Evolutionary conservation across 805 yeast genomes (phyloP), one percentile per base, ranked within the genome.

Genomic region (Lipomyces mesembrius): DNA sequence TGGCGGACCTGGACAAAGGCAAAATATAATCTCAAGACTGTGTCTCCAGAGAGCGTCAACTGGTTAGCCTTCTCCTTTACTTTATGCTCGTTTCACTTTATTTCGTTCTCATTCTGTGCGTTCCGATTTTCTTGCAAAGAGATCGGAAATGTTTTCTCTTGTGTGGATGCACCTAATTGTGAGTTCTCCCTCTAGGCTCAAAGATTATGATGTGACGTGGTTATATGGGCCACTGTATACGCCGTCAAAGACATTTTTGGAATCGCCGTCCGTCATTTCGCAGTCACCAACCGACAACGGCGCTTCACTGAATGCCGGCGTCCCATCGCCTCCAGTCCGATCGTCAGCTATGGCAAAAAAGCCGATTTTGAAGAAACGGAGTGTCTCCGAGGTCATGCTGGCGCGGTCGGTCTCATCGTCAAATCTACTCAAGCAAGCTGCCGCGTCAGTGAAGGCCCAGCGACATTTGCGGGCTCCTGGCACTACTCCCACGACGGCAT

Each of bases 161-260:
- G 12, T 39, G 14, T 43, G 6, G 27, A 20, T 17, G 12, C 12
- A 32, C 55, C 55, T 54, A 52, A 52, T 54, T n/a, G 35, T 35
- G 49, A 12, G 32, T 58, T 59, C 25, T 29, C 34, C 8, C 55
- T 60, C 29, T 62, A 66, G 70, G 70, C 87, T 92, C 56, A 95
- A 96, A 79, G 99, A 95, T 74, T 88, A 89, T 66, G 99, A 95
- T 77, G 97, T 95, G 11, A 92, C 98, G 1, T 95, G 99, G 99
- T 84, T 95, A 14, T 95, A 94, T 79, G 99, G 99, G 0, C 99
- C 99, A 0, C 81, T 87, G 12, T 60, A 61, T 25, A 69, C 68
- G 17, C 63, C 65, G 7, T 52, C 66, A 29, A 60, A 62, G 12
- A 52, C 54, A 22, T 68, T 67, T 53, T 61, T 59, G 6, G 62